These are phyloP conservation scores for Aspergillus ochraceus DNA, from an alignment of 2,329 filamentous ascomycete genomes.

Conservation along the genomic window DNA sequence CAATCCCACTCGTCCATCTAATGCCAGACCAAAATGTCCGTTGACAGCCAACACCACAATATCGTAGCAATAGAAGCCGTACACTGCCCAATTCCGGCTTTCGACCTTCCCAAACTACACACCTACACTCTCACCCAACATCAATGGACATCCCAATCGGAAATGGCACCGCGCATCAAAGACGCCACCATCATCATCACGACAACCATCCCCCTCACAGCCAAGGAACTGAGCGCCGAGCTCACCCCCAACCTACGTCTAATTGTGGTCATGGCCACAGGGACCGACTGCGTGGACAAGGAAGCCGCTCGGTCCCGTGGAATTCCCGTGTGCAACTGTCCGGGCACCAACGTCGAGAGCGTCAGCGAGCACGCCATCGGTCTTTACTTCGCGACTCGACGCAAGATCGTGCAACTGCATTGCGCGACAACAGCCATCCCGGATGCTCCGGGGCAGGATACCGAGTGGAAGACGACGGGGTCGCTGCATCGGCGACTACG, in stretches of 20 bases:
- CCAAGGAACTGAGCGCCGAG: constrained; percentile 38
- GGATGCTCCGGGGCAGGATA: not conserved
- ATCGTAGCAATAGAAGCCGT: constrained; percentile 51
- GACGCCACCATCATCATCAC: constrained; percentile 51
- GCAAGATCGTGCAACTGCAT: constrained; percentile 42
- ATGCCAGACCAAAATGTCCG: not conserved
- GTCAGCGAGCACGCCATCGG: constrained; percentile 54
- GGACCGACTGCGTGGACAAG: constrained; percentile 50
- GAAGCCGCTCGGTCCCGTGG: constrained; percentile 42
- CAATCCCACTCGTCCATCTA: not conserved
- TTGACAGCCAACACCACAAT: constrained; percentile 30
- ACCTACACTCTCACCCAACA: constrained; percentile 36
- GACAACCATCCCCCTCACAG: constrained; percentile 31
- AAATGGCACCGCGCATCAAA: constrained; percentile 39
- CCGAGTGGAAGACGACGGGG: not conserved
- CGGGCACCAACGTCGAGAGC: constrained; percentile 48
- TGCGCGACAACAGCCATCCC: constrained; percentile 2
- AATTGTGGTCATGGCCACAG: constrained; percentile 48
- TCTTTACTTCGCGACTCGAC: constrained; percentile 50
- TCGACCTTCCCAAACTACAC: constrained; percentile 43
- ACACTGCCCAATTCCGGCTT: constrained; percentile 40
- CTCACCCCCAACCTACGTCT: constrained; percentile 26
- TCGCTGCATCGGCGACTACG: not conserved
- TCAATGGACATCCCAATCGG: constrained; percentile 30
- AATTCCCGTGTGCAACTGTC: constrained; percentile 49